Percentiles rank a stretch among this genome's conserved stretches.
These are phyloP conservation scores for Aspergillus clavatus DNA, from an alignment of 2,329 filamentous ascomycete genomes.

Conservation along the genomic window DNA sequence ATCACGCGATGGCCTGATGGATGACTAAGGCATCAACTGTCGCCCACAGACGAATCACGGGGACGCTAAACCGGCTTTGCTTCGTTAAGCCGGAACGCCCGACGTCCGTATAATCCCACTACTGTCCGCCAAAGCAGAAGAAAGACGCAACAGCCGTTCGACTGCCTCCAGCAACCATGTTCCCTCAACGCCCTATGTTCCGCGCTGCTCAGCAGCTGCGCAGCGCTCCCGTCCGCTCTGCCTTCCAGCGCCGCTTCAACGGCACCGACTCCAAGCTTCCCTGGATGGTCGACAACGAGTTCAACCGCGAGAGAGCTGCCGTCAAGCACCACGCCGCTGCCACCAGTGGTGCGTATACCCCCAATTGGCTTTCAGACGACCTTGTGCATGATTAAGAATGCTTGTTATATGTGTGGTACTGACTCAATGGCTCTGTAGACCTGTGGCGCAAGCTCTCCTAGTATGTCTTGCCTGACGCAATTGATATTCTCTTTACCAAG, in stretches of 20 bases:
- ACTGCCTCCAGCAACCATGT: conserved; percentile 50
- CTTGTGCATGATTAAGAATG: not conserved
- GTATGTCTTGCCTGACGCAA: conserved; percentile 54
- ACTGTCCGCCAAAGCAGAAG: conserved; percentile 10
- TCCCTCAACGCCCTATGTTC: conserved; percentile 57
- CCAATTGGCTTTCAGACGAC: conserved; percentile 7
- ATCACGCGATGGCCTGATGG: conserved; percentile 24
- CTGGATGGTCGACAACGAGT: conserved; percentile 74
- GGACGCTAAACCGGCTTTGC: conserved; percentile 23
- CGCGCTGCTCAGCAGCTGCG: conserved; percentile 59
- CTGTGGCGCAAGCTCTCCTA: conserved; percentile 97
- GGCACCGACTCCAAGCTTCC: conserved; percentile 56
- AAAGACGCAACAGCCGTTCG: conserved; percentile 12
- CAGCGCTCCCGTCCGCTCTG: conserved; percentile 49
- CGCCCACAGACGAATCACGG: conserved; percentile 23
- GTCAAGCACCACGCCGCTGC: conserved; percentile 85
- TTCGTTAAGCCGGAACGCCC: conserved; percentile 20
- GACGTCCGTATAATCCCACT: conserved; percentile 23
- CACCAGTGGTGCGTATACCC: conserved; percentile 66
- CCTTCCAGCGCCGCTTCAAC: conserved; percentile 66
- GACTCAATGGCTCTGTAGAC: conserved; percentile 51
- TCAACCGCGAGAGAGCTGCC: conserved; percentile 84
- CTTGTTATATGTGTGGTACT: conserved; percentile 12
- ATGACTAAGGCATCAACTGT: conserved; percentile 2
- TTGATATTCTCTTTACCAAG: not conserved